phyloP scores from a whole-genome alignment of 768 basidiomycete species.

The Lyophyllum atratum region DNA sequence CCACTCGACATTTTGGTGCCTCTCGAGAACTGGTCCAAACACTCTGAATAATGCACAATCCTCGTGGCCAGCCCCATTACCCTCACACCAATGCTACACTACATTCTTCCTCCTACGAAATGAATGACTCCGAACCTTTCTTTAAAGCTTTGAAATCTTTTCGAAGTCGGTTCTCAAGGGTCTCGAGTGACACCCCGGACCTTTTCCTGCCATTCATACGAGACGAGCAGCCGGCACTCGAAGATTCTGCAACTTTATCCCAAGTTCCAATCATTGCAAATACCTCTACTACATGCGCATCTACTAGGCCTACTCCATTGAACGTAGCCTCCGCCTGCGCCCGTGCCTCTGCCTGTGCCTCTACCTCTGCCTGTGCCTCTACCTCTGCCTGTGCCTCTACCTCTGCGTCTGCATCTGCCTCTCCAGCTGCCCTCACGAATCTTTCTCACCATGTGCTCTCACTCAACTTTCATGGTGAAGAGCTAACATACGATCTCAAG shows the following conservation, averaged over 20 bases:
- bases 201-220: slow-evolving; percentile 4
- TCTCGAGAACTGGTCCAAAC: background rate
- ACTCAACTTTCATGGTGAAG: slow-evolving; percentile 40
- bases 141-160: background rate
- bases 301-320: background rate
- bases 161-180: background rate
- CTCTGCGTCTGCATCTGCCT: background rate
- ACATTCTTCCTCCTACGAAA: background rate
- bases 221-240: slow-evolving; percentile 3
- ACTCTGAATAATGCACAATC: background rate
- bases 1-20: background rate
- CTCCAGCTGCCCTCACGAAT: background rate
- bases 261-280: background rate
- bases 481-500: slow-evolving; percentile 43
- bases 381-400: too few relatives aligned
- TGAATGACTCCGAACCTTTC: background rate
- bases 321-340: background rate
- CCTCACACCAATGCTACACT: background rate
- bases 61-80: background rate
- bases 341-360: too few relatives aligned
- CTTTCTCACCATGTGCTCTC: slow-evolving; percentile 23
- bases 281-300: background rate
- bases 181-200: background rate
- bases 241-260: slow-evolving; percentile 4
- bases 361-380: too few relatives aligned